Conservation (phyloP, 352 stramenopile species). For the Phytophthora fragariaefolia region DNA sequence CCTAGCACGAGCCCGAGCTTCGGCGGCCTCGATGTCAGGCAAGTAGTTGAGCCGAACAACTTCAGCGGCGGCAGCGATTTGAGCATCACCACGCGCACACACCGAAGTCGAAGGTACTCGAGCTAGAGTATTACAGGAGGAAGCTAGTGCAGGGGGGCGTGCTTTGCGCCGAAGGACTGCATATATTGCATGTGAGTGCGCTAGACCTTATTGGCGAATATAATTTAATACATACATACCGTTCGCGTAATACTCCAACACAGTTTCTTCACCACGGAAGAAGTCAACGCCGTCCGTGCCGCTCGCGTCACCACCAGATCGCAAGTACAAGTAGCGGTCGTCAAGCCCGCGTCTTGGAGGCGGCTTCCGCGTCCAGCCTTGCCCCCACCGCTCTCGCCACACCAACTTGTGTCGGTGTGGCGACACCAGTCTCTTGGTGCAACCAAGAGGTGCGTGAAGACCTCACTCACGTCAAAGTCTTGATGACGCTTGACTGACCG, state of each 20-base stretch:
- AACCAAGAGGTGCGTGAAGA: no score
- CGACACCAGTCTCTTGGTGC: no score
- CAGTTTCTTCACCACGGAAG: constrained; percentile 10
- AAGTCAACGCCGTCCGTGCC: constrained; percentile 3
- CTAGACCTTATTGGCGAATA: neutral
- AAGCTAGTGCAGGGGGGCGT: neutral
- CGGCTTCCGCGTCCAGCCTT: constrained; percentile 11
- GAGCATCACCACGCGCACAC: neutral
- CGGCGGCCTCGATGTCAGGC: neutral
- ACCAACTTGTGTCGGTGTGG: no score
- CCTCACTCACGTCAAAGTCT: no score
- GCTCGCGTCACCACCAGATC: neutral
- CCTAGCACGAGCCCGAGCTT: neutral
- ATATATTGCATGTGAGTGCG: neutral
- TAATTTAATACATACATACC: neutral
- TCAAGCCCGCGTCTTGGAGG: constrained; percentile 4
- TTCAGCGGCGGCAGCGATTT: constrained; percentile 10
- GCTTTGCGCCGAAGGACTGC: neutral
- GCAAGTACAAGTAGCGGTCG: constrained; percentile 11
- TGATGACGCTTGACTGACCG: no score
- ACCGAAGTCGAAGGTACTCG: neutral
- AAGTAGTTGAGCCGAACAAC: neutral
- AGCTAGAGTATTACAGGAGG: neutral
- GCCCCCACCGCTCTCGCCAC: constrained; percentile 2
- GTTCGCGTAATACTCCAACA: constrained; percentile 17